Conservation (phyloP, 306 rosid genomes). For the Luffa acutangula region DNA sequence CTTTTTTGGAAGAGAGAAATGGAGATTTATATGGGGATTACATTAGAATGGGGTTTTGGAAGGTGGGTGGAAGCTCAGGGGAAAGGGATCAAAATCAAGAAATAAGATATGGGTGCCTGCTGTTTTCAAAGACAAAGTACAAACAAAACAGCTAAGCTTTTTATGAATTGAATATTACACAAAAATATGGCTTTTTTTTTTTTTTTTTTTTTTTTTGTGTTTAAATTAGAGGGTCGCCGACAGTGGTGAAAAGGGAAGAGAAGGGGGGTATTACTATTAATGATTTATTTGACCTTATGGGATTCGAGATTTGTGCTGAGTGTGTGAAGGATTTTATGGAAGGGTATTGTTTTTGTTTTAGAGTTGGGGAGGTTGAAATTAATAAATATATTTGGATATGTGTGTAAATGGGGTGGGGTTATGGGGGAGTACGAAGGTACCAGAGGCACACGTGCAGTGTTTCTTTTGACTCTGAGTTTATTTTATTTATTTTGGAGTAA, state of each 20-base stretch:
- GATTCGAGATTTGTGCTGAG: background rate
- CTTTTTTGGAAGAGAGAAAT: conserved; percentile 11
- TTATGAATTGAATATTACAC: conserved; percentile 17
- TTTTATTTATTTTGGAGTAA: background rate
- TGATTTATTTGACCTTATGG: background rate
- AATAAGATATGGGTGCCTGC: conserved; percentile 31
- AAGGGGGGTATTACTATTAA: background rate
- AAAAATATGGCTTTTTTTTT: background rate
- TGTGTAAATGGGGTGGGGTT: background rate
- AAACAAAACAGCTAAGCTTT: conserved; percentile 48
- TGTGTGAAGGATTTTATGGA: background rate
- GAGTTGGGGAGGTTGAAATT: too few relatives aligned
- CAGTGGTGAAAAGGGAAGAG: background rate
- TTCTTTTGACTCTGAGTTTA: background rate
- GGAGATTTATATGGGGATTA: conserved; percentile 27
- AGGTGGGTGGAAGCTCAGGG: conserved; percentile 49
- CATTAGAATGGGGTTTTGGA: conserved; percentile 19
- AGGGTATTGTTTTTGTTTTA: too few relatives aligned
- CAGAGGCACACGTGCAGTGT: background rate
- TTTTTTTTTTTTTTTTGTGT: background rate
- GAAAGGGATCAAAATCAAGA: conserved; percentile 12
- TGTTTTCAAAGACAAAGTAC: conserved; percentile 36
- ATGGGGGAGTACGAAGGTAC: background rate
- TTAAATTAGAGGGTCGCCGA: background rate
- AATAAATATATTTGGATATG: too few relatives aligned